Evolutionary conservation across 2,329 filamentous ascomycete genomes (phyloP), one percentile per base, ranked within the genome.

Genomic region (Penicillium psychrosexuale): DNA sequence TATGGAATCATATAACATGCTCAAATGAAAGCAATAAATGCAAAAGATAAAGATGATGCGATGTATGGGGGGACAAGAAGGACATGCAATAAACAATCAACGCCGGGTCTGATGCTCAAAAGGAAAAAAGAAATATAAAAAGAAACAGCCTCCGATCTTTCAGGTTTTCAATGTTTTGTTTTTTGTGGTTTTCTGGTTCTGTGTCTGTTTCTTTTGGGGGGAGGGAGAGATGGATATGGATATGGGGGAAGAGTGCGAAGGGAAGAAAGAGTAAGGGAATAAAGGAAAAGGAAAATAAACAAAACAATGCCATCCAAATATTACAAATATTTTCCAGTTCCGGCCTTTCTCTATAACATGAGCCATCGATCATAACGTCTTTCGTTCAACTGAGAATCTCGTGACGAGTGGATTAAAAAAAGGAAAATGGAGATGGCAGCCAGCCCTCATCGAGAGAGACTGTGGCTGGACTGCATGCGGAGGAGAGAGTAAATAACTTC

Each of bases 311-410:
- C 56, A 57, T 60, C 55, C 58, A 58, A 64, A 61, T 65, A 65
- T 59, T 65, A 66, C 62, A 66, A 61, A 54, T 57, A 47, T 49
- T 53, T 59, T 61, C 56, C 59, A 62, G 58, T 57, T 63, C 66
- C 62, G 61, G 58, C 64, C 68, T 68, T 68, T 70, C 65, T 72
- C 70, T 73, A 74, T 73, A 68, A 66, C 68, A 70, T 72, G 66
- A 72, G 67, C 67, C 70, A 69, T 72, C 65, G 69, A 73, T 73
- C 72, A 67, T 74, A 72, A 72, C 63, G 64, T 71, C 69, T 71
- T 71, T 70, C 67, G 65, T 70, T 62, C 59, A 65, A 50, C 53
- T 56, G 49, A 55, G 53, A 56, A 57, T 58, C 55, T 66, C 64
- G 66, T 69, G 63, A 64, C 60, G 61, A 66, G 60, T 59, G 59